These are phyloP conservation scores for Fusarium transvaalense DNA, from an alignment of 2,329 filamentous ascomycete species.

Conservation along the genomic window DNA sequence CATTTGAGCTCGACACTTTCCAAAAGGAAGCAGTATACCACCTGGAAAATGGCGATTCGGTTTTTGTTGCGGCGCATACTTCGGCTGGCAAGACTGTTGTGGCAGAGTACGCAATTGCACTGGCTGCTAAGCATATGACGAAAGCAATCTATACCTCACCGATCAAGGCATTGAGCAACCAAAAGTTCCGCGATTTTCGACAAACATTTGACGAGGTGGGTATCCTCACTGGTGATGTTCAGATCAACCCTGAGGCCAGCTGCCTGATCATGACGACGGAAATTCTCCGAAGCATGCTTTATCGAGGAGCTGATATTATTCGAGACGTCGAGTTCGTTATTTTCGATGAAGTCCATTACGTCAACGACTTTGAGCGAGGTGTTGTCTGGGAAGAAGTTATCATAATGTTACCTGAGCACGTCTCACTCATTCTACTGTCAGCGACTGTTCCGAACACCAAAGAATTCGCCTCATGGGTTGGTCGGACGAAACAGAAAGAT, in stretches of 20 bases:
- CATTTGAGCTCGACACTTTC: constrained; percentile 97
- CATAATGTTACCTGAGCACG: constrained; percentile 98
- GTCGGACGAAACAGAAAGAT: constrained; percentile 96
- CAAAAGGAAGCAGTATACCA: constrained; percentile 99
- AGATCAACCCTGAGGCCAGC: constrained; percentile 97
- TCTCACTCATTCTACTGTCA: constrained; percentile 93
- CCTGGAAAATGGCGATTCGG: constrained; percentile 94
- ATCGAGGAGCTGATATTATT: constrained; percentile 94
- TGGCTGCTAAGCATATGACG: constrained; percentile 98
- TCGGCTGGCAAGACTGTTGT: constrained; percentile 99
- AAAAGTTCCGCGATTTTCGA: constrained; percentile 97
- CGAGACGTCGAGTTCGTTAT: constrained; percentile 98
- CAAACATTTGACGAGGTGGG: constrained; percentile 94
- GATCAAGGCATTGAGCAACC: constrained; percentile 98
- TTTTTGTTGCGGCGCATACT: constrained; percentile 97
- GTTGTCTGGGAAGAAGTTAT: constrained; percentile 99
- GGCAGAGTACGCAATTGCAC: constrained; percentile 95
- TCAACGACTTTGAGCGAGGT: constrained; percentile 94
- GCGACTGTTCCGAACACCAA: constrained; percentile 98
- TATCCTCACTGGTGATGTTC: constrained; percentile 96
- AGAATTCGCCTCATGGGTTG: constrained; percentile 98
- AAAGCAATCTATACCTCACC: constrained; percentile 99
- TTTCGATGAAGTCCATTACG: constrained; percentile 98
- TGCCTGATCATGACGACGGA: constrained; percentile 99
- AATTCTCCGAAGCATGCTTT: constrained; percentile 97